Base-by-base conservation (phyloP, 345 rosid species). In the Acer yangbiense region DNA sequence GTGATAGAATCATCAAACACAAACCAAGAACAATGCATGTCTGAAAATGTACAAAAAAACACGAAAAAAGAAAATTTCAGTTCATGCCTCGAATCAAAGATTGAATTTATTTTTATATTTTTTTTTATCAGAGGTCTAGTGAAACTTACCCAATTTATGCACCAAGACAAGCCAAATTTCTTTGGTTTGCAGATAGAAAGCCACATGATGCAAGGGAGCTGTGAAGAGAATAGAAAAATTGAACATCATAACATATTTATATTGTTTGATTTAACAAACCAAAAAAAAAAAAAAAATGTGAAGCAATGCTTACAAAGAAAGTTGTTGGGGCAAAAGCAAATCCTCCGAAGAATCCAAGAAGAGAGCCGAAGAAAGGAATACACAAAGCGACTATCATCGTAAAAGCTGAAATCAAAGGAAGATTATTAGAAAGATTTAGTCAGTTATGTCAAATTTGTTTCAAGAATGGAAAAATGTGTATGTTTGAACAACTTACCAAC, bases 131-230 rank as follows among this genome's bases (percentile, higher is more conserved):
- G 14, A 18, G 17, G 52, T 55, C 13, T 6, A 29, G 60, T 9
- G 2, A 27, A 74, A 81, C 10, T 43, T 4, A 93, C 98, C 95
- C 98, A 94, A 57, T 94, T 94, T 32, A 70, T 16, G 10, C 41
- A 58, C 98, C 98, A 94, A 54, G 91, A 89, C 2, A 88, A 27
- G 76, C 94, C 68, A 82, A 80, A 91, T 72, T 48, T 89, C 83
- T 76, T 89, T 32, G 98, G 98, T 85, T 94, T 94, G 84, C 74
- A 79, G 71, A 93, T 70, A 50, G 39, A 7, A 61, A 93, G 87
- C 98, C 98, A 94, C 76, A 90, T 90, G 78, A 86, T 74, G 86
- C 98, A 94, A 1, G 97, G 97, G 4, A 93, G 87, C 97, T 92
- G 88, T 4, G 21, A 71, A 77, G 43, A 2, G 20, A 54, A 60